phyloP scores from a whole-genome alignment of 1,284 basidiomycete genomes.

The Limonomyces culmigenus region DNA sequence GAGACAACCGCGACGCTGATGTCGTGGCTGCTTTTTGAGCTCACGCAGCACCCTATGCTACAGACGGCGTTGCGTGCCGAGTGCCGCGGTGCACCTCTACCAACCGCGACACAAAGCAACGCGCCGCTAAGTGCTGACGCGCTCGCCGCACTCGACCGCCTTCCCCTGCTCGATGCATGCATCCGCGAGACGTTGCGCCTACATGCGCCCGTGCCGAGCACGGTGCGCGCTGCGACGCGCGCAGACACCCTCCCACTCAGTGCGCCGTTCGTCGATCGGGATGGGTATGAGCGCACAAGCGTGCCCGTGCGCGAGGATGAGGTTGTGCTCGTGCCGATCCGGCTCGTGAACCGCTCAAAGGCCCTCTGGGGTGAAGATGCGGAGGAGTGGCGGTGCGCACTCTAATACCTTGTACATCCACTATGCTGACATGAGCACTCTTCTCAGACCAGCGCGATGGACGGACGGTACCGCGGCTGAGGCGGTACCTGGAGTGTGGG shows the following conservation, averaged over 20 bases:
- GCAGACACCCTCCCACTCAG: conserved; percentile 19
- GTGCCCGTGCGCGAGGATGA: conserved; percentile 7
- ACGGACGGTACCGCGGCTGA: too few relatives aligned
- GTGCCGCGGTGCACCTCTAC: too few relatives aligned
- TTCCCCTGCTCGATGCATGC: conserved; percentile 13
- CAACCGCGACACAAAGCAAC: too few relatives aligned
- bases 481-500: conserved; percentile 9
- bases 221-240: conserved; percentile 14
- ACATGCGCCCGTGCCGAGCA: conserved; percentile 18
- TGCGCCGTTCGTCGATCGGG: neutral
- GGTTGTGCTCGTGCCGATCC: conserved; percentile 8
- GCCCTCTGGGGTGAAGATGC: conserved; percentile 11
- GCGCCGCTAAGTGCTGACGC: too few relatives aligned
- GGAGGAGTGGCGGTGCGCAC: conserved; percentile 5
- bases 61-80: too few relatives aligned
- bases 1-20: conserved; percentile 26
- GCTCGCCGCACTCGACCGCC: conserved; percentile 8
- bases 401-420: too few relatives aligned
- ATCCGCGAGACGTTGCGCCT: conserved; percentile 25
- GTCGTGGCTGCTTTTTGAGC: conserved; percentile 47
- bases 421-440: too few relatives aligned
- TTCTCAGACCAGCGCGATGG: too few relatives aligned
- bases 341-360: conserved; percentile 7
- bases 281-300: conserved; percentile 5
- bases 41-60: conserved; percentile 32